Percentiles rank a stretch among this genome's conserved stretches.
phyloP scores from a whole-genome alignment of 2,329 filamentous ascomycete species.

The Leptoxyphium fumago region DNA sequence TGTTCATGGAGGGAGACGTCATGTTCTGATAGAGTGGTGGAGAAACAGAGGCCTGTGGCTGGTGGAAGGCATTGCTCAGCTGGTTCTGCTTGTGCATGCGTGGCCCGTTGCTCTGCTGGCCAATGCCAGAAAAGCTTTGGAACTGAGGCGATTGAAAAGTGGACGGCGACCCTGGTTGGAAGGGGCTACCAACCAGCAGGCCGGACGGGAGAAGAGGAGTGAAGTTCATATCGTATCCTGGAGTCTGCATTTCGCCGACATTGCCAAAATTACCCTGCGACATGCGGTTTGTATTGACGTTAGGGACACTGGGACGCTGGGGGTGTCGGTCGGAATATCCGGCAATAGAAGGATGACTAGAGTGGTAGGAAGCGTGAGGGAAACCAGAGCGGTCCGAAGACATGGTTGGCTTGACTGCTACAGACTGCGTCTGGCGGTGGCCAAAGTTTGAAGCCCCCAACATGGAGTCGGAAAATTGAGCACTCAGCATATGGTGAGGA shows the following conservation, averaged over 20 bases:
- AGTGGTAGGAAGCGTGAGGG: conserved; percentile 82
- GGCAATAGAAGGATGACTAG: conserved; percentile 55
- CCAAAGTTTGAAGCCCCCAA: conserved; percentile 41
- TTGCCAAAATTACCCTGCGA: conserved; percentile 22
- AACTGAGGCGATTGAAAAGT: conserved; percentile 87
- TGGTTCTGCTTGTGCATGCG: conserved; percentile 36
- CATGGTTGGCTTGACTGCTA: conserved; percentile 50
- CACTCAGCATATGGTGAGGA: conserved; percentile 56
- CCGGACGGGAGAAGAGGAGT: conserved; percentile 90
- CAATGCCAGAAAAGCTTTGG: conserved; percentile 65
- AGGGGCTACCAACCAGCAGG: conserved; percentile 85
- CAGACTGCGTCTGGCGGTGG: conserved; percentile 42
- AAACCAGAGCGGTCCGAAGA: conserved; percentile 66
- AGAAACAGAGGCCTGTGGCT: conserved; percentile 51
- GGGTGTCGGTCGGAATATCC: conserved; percentile 80
- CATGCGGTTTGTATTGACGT: conserved; percentile 72
- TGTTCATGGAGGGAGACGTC: conserved; percentile 49
- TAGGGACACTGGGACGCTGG: conserved; percentile 61
- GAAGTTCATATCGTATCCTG: conserved; percentile 95
- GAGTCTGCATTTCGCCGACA: conserved; percentile 61
- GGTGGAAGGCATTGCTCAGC: conserved; percentile 60
- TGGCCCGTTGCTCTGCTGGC: conserved; percentile 42
- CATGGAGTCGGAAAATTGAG: conserved; percentile 70
- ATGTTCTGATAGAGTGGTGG: conserved; percentile 73
- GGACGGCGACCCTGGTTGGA: conserved; percentile 85